phyloP scores from a whole-genome alignment of 108 stramenopile species.

The Stephanodiscus minutulus region DNA sequence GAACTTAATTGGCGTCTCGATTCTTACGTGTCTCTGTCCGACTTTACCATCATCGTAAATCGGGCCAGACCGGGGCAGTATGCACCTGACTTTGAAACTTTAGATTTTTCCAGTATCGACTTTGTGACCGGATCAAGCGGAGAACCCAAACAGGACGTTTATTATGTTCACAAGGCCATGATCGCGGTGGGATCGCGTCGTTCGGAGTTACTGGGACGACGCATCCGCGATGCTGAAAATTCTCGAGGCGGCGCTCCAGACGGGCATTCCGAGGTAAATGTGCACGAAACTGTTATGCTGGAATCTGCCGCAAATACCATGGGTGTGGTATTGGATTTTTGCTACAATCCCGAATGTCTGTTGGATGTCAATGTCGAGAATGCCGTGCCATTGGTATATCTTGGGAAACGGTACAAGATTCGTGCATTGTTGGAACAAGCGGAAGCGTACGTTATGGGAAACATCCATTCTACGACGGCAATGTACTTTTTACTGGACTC shows the following conservation, averaged over 20 bases:
- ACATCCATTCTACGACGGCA: constrained; percentile 32
- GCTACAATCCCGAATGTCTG: constrained; percentile 36
- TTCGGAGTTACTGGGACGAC: constrained; percentile 40
- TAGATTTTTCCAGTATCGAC: constrained; percentile 25
- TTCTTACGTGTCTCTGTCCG: constrained; percentile 38
- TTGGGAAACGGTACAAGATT: constrained; percentile 45
- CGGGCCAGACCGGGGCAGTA: constrained; percentile 41
- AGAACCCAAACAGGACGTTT: constrained; percentile 30
- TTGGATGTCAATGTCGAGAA: constrained; percentile 42
- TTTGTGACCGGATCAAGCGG: constrained; percentile 25
- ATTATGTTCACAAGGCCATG: constrained; percentile 54
- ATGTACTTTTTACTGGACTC: constrained; percentile 44
- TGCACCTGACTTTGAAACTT: constrained; percentile 44
- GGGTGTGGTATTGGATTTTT: constrained; percentile 40
- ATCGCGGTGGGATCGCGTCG: constrained; percentile 44
- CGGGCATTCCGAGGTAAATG: constrained; percentile 33
- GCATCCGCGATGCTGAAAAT: constrained; percentile 45
- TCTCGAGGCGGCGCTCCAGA: constrained; percentile 22
- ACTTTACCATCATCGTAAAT: constrained; percentile 46
- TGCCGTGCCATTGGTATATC: constrained; percentile 47
- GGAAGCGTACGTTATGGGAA: constrained; percentile 32
- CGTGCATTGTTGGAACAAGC: constrained; percentile 36
- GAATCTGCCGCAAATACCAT: constrained; percentile 46
- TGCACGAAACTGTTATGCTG: constrained; percentile 43
- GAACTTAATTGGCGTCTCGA: constrained; percentile 56